Base-by-base conservation (phyloP, 805 yeast genomes). In the Danielia oregonensis region DNA sequence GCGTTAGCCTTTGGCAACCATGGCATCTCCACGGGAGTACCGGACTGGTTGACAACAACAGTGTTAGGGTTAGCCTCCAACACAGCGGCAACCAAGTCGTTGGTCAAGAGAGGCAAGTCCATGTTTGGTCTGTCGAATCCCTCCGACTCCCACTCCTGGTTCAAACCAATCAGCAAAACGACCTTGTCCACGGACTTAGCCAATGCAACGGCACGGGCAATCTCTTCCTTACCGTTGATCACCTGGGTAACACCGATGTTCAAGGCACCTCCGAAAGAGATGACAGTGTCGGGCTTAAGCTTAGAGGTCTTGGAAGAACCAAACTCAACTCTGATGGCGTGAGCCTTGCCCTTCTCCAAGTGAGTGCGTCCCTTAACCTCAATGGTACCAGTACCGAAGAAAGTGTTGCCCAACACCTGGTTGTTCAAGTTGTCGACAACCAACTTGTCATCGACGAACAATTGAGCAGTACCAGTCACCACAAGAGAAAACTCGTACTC, bases 21-120 rank as follows among this genome's bases (percentile, higher is more conserved):
- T 17, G 81, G 81, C 61, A 78, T 54, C 24, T 73, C 67, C 7
- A 78, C 79, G 0, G 84, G 83, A 13, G 81, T 70, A 31, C 84
- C 84, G 3, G 78, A 66, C 49, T 78, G 81, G 45, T 72, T 66
- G 17, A 79, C 79, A 19, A 78, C 63, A 9, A 73, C 68, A 2
- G 72, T 64, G 44, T 76, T 72, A 17, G 69, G 64, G 44, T 77
- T 76, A 14, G 63, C 80, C 21, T 56, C 57, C 24, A 61, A 37
- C 8, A 78, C 66, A 8, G 63, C 72, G 17, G 47, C 54, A 19
- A 77, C 63, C 38, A 78, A 61, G 29, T 66, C 61, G 34, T 72
- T 65, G 17, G 72, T 68, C 29, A 50, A 43, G 10, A 71, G 69
- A 17, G 84, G 84, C 17, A 76, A 59, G 29, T 66, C 65, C 74